These are phyloP conservation scores for Emmonsia crescens DNA, from an alignment of 2,329 filamentous ascomycete genomes.

Conservation along the genomic window DNA sequence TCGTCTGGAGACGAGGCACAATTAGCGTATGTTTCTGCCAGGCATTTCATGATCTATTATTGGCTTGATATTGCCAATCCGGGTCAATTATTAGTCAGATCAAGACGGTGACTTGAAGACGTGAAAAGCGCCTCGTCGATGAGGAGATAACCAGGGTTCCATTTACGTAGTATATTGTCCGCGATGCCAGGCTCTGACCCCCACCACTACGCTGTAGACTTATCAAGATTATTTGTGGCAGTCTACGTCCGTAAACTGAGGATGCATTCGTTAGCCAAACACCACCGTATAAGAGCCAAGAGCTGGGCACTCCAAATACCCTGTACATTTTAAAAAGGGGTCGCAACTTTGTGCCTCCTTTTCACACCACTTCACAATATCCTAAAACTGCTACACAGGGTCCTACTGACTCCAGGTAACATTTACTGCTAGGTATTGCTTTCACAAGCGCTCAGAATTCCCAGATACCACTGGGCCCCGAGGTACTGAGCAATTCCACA, in stretches of 20 bases:
- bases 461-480: background rate
- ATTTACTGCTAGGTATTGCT: background rate
- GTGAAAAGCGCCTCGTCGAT: too few relatives aligned
- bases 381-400: background rate
- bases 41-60: too few relatives aligned
- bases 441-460: background rate
- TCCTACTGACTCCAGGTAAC: background rate
- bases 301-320: background rate
- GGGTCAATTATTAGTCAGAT: too few relatives aligned
- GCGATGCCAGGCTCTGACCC: background rate
- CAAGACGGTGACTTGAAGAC: too few relatives aligned
- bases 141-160: background rate
- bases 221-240: background rate
- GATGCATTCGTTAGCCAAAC: background rate
- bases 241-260: background rate
- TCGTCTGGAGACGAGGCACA: too few relatives aligned
- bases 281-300: background rate
- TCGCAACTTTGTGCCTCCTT: too few relatives aligned
- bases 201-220: background rate
- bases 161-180: background rate
- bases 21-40: too few relatives aligned
- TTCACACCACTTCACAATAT: too few relatives aligned
- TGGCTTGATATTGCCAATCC: too few relatives aligned
- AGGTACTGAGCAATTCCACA: background rate
- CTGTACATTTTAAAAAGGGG: background rate